Base-by-base conservation (phyloP, 495 filamentous ascomycete genomes). In the Astrothelium macrocarpum region DNA sequence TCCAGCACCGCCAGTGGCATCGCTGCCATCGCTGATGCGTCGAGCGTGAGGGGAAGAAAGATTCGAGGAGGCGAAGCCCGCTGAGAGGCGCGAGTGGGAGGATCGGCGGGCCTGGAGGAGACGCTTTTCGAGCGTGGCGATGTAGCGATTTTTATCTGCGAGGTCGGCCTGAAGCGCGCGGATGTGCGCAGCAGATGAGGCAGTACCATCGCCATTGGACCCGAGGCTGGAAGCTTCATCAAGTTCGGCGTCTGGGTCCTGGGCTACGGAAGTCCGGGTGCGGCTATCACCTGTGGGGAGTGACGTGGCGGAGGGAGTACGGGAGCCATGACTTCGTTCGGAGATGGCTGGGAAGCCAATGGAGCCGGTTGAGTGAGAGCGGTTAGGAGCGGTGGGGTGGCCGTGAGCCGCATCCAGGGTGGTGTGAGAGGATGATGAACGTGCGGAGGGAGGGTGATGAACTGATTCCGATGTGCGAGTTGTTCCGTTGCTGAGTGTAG, bases 131-230 rank as follows among this genome's bases (percentile, higher is more conserved):
- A 98, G 78, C 0, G 93, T 97, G 29, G 87, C 82, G 66, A 97
- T 96, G 72, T 98, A 98, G 46, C 95, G 89, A 67, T 95, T 96
- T 77, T 95, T 97, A 76, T 97, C 95, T 12, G 81, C 81, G 10
- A 98, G 82, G 74, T 97, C 94, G n/a, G 91, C 87, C 73, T 95
- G 95, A 42, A 98, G 78, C 1, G 94, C 89, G 39, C 86, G 83
- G 63, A 95, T 88, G 69, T 97, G 95, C 25, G 88, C 82, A 46
- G 87, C 80, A 34, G 91, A 77, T 31, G 87, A 87, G 1, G 95
- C 94, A 32, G 82, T 90, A 2, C 94, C 94, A 70, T 96, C 90
- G 25, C 88, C 91, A 71, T 87, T 93, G 72, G 95, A 90, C 29
- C 82, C 85, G 43, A 87, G 80, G 2, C 81, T 73, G 65, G 89